These are phyloP conservation scores for Kernera saxatilis DNA, from an alignment of 345 rosid species.

Conservation along the genomic window DNA sequence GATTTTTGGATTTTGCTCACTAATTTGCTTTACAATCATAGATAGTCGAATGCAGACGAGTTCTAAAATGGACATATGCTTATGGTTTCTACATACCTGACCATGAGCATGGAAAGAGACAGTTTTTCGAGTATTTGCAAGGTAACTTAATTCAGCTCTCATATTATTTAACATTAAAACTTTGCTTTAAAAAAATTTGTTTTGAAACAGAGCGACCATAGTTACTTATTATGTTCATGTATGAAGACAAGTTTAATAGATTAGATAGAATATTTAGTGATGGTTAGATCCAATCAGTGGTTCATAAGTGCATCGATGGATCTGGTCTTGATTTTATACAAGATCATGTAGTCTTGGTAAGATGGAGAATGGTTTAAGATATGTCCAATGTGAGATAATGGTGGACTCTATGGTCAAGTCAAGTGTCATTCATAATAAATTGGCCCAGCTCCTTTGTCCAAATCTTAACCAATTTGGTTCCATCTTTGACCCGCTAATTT, in stretches of 20 bases:
- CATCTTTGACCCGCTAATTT: neutral
- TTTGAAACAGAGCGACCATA: neutral
- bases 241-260: neutral
- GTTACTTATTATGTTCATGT: neutral
- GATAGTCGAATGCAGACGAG: conserved; percentile 87
- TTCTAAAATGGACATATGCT: conserved; percentile 84
- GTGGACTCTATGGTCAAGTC: neutral
- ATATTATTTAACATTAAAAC: neutral
- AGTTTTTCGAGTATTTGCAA: conserved; percentile 81
- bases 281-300: neutral
- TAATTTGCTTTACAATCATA: conserved; percentile 24
- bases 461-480: neutral
- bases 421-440: neutral
- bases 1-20: neutral
- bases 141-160: conserved; percentile 31
- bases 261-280: neutral
- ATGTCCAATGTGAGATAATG: neutral
- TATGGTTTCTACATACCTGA: conserved; percentile 82
- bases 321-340: neutral
- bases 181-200: neutral
- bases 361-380: neutral
- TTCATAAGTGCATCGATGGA: neutral
- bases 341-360: neutral
- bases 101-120: conserved; percentile 65
- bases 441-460: neutral